Evolutionary conservation across 495 filamentous ascomycete genomes (phyloP), one percentile per base, ranked within the genome.

Genomic region (Aspergillus coremiiformis): DNA sequence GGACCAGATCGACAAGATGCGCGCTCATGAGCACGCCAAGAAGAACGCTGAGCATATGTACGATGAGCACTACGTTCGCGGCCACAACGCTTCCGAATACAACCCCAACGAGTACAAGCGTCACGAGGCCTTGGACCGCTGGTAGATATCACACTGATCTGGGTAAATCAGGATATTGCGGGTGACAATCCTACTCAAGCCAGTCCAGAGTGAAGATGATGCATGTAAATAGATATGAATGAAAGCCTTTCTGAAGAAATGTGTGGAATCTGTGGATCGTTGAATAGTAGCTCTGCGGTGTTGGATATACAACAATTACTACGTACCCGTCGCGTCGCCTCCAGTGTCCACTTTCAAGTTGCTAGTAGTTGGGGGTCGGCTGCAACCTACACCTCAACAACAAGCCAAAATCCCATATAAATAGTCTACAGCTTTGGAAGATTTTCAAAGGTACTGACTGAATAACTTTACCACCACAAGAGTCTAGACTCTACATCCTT

Each of bases 11-110:
- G 86, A 92, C 69, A 71, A 74, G 39, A 77, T 87, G 73, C 69
- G 74, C 61, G 82, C 84, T 46, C 82, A 84, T 60, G 74, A 77
- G 49, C 76, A 86, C 49, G 86, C 86, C 44, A 78, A 81, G 70
- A 56, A 79, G 73, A 81, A 84, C 58, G 80, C 79, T 30, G 68
- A 85, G 68, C 47, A 77, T 27, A 68, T 87, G 71, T 87, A 87
- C 57, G 76, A 82, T 49, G 69, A 83, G 61, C 77, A 81, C 58
- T 83, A 83, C 65, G 64, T 66, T 39, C 33, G 64, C 2, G 51
- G 64, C 41, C 68, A 76, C 54, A 61, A 66, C 33, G 66, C 65
- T 43, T 66, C 71, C 47, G 51, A 76, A 45, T 79, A 70, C 49
- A 63, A 80, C 51, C 73, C 73, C 21, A 59, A 64, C 44, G 63